Conservation (phyloP, 2,329 filamentous ascomycete species). For the Talaromyces sp. region DNA sequence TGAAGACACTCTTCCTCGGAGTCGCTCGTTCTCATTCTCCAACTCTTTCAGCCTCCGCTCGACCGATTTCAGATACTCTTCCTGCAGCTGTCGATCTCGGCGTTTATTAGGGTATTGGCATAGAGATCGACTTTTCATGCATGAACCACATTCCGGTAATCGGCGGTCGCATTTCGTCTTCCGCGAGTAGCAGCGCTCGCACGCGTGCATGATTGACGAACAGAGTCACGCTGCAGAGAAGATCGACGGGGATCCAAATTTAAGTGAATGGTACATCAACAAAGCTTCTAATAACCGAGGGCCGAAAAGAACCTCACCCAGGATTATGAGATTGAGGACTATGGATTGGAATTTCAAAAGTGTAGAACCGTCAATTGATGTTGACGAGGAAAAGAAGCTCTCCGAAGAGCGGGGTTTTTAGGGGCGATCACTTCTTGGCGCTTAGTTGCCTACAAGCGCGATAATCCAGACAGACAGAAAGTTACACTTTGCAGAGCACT, state of each 20-base stretch:
- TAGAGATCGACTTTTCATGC: neutral
- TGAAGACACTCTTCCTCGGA: neutral
- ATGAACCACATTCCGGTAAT: neutral
- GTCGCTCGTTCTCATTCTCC: constrained; percentile 1
- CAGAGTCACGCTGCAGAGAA: neutral
- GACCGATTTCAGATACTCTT: constrained; percentile 1
- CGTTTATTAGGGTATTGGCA: constrained; percentile 3
- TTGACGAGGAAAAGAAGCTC: neutral
- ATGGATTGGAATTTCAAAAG: neutral
- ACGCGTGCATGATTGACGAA: neutral
- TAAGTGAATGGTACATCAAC: neutral
- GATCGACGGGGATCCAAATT: neutral
- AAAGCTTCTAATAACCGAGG: neutral
- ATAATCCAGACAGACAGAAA: too few relatives aligned
- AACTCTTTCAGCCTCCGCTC: neutral
- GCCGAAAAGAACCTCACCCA: neutral
- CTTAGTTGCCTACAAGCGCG: too few relatives aligned
- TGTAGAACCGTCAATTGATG: neutral
- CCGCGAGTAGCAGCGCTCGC: constrained; percentile 2
- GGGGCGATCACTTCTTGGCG: too few relatives aligned
- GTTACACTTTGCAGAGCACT: too few relatives aligned
- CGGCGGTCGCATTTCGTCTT: constrained; percentile 5
- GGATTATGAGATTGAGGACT: neutral
- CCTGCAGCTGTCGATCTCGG: constrained; percentile 1
- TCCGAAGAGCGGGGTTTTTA: too few relatives aligned